These are phyloP conservation scores for Fusarium sp. DNA, from an alignment of 2,329 filamentous ascomycete species.

Conservation along the genomic window DNA sequence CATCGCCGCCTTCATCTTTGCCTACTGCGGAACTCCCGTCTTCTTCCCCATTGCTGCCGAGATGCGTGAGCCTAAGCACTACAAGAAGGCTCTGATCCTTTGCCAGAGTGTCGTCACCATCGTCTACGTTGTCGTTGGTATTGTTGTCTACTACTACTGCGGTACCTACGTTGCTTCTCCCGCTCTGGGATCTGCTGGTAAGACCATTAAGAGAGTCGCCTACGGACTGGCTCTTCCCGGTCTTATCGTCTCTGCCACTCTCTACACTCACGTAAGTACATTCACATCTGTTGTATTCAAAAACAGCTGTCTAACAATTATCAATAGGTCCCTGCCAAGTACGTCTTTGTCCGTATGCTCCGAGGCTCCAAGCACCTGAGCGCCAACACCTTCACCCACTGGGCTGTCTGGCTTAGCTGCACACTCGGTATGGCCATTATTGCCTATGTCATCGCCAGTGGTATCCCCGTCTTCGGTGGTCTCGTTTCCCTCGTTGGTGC, in stretches of 20 bases:
- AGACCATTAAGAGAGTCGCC: slow-evolving; percentile 57
- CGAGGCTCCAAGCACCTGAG: slow-evolving; percentile 52
- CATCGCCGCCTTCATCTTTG: slow-evolving; percentile 54
- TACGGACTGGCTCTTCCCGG: slow-evolving; percentile 57
- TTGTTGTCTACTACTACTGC: slow-evolving; percentile 61
- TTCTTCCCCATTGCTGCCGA: slow-evolving; percentile 53
- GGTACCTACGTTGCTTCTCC: slow-evolving; percentile 63
- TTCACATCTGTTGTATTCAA: no score
- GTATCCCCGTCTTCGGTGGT: slow-evolving; percentile 47
- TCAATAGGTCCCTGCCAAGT: slow-evolving; percentile 34
- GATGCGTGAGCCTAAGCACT: slow-evolving; percentile 52
- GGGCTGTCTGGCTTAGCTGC: slow-evolving; percentile 52
- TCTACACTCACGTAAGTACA: slow-evolving; percentile 49
- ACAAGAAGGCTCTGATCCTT: slow-evolving; percentile 47
- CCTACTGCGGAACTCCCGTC: slow-evolving; percentile 54
- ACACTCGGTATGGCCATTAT: slow-evolving; percentile 45
- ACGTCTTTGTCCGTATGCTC: slow-evolving; percentile 40
- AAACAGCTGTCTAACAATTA: not conserved
- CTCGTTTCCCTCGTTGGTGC: slow-evolving; percentile 51
- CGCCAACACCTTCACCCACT: slow-evolving; percentile 49
- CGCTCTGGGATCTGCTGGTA: slow-evolving; percentile 61
- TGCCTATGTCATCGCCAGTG: slow-evolving; percentile 48
- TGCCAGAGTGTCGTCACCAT: slow-evolving; percentile 50
- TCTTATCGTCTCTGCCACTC: slow-evolving; percentile 46
- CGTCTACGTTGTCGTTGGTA: slow-evolving; percentile 52